A percentile compares a stretch with the other conserved stretches of the same genome.
phyloP scores from a whole-genome alignment of 208 protist species.

The Acanthamoeba culbertsoni region DNA sequence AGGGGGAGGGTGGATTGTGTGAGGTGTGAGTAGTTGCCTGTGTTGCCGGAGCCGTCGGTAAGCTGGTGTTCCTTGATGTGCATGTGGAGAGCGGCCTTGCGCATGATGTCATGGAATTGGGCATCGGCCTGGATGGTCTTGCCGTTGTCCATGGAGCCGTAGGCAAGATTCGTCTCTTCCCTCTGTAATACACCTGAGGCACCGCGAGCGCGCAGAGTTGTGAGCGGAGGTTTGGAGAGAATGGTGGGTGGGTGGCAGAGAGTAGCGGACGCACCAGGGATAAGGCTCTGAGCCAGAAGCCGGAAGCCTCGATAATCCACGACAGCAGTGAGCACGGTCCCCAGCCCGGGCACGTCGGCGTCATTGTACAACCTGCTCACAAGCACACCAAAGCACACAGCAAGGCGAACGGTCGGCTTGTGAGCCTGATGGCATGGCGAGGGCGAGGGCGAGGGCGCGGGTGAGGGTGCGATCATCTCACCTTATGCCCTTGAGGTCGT shows the following conservation, averaged over 20 bases:
- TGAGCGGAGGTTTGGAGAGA: not conserved
- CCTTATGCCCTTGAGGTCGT: slow-evolving; percentile 65
- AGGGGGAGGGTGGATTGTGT: not conserved
- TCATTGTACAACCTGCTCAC: slow-evolving; percentile 39
- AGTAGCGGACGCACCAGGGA: slow-evolving; percentile 63
- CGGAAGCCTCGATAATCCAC: slow-evolving; percentile 77
- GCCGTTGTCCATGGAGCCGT: slow-evolving; percentile 75
- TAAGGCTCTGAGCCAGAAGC: slow-evolving; percentile 73
- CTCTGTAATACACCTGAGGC: slow-evolving; percentile 39
- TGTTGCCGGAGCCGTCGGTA: slow-evolving; percentile 26
- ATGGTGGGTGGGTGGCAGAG: slow-evolving; percentile 25
- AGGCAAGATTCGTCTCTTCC: slow-evolving; percentile 61
- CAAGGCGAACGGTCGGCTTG: not conserved
- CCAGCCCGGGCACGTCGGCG: slow-evolving; percentile 66
- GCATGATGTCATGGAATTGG: slow-evolving; percentile 62
- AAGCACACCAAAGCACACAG: not conserved
- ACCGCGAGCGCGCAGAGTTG: not conserved
- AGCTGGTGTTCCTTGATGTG: slow-evolving; percentile 69
- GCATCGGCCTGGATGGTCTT: slow-evolving; percentile 60
- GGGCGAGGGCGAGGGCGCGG: not conserved
- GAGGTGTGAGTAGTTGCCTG: no score
- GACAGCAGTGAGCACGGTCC: slow-evolving; percentile 71
- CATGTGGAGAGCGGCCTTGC: slow-evolving; percentile 54
- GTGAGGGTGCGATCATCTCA: slow-evolving; percentile 25
- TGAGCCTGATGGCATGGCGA: not conserved